Evolutionary conservation across 176 grass and related monocot species (phyloP).

Genomic region (Stipa capillata): DNA sequence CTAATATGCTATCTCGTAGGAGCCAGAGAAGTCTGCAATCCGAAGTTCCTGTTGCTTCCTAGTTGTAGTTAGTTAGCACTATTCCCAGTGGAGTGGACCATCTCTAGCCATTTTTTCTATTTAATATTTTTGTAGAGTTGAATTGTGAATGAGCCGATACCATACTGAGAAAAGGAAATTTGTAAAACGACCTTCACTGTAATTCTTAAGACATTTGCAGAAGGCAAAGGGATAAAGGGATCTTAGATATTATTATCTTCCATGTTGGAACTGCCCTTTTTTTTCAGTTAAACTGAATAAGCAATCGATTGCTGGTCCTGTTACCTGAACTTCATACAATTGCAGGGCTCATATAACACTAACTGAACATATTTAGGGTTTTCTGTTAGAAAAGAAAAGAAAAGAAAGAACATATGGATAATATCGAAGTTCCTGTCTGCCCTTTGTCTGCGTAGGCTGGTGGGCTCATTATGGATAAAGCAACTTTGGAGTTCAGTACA

Average conservation of each 20-base stretch:
- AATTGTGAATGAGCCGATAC: slow-evolving; percentile 3
- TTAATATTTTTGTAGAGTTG: background rate
- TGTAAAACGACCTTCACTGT: slow-evolving; percentile 24
- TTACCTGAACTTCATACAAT: background rate
- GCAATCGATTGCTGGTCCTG: background rate
- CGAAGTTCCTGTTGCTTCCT: slow-evolving; percentile 35
- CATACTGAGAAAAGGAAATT: slow-evolving; percentile 1
- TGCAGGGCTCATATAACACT: background rate
- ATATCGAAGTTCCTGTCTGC: background rate
- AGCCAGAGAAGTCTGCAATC: slow-evolving; percentile 26
- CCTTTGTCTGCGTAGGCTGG: background rate
- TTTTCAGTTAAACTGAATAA: background rate
- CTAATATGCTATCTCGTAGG: slow-evolving; percentile 35
- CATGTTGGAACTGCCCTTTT: background rate
- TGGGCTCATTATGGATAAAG: too few relatives aligned
- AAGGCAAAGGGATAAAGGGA: slow-evolving; percentile 13
- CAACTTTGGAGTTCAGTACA: too few relatives aligned
- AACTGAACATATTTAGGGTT: background rate
- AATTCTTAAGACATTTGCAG: slow-evolving; percentile 8
- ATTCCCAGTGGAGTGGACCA: background rate
- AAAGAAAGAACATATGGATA: background rate
- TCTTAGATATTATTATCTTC: slow-evolving; percentile 21
- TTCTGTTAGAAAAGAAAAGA: background rate
- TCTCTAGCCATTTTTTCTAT: slow-evolving; percentile 4
- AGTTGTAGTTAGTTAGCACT: background rate